Evolutionary conservation across 75 land plant genomes (phyloP), one percentile per base, ranked within the genome.

Genomic region (Pinus taeda): DNA sequence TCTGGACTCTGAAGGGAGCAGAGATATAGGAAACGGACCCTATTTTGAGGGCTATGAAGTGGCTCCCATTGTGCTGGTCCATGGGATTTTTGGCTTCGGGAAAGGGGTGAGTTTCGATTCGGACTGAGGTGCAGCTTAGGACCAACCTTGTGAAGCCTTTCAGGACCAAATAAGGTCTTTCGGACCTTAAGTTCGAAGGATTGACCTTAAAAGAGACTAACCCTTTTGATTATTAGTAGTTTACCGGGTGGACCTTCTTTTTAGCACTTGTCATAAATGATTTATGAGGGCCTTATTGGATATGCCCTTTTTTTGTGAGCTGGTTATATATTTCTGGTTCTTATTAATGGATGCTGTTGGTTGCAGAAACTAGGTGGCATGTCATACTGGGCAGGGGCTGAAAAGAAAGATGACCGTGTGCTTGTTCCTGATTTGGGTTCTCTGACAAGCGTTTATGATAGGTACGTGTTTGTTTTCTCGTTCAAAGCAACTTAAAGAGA

Each of bases 41-140:
- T 84, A 76, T 59, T 39, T 84, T 71, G 72, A 78, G 17, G 93
- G 83, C n/a, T 73, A 81, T 33, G 75, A 81, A 77, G 66, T 85
- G 65, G 85, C 86, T 69, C 99, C 99, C 33, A 94, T 96, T 73
- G 99, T 96, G 7, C 70, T 96, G 42, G 95, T 96, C 56, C 99
- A 96, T 81, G 99, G 99, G 36, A 94, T 96, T 22, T 96, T 96
- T 78, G 99, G 99, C 33, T 96, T 94, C 74, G 99, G 99, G 39
- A 86, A 90, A 85, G 91, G 93, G 88, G 92, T 90, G 75, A 69
- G 85, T 62, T 12, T 59, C 66, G 42, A 8, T 49, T 49, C 12
- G 2, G 12, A 9, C 11, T 49, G 55, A 49, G 55, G 55, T 49
- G 55, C 11, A 49, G 53, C 6, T 45, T 45, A 45, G 9, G 53